phyloP scores from a whole-genome alignment of 768 basidiomycete species.

The Leccinum uliginosum region DNA sequence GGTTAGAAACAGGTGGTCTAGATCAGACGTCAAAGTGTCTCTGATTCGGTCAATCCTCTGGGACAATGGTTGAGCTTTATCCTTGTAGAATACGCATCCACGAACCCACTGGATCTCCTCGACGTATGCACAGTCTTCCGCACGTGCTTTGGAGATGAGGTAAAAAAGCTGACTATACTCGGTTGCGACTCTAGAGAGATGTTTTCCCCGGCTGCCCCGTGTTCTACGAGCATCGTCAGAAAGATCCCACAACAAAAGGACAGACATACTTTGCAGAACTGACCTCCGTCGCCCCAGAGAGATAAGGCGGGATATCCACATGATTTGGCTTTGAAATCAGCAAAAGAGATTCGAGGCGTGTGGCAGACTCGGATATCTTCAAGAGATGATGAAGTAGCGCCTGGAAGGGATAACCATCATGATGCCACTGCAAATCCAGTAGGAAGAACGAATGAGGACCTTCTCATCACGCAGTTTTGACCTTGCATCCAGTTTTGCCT shows the following conservation, averaged over 20 bases:
- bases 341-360: constrained; percentile 82
- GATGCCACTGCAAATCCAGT: neutral
- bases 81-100: constrained; percentile 21
- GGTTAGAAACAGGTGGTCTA: constrained; percentile 75
- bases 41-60: constrained; percentile 82
- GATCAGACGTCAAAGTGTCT: constrained; percentile 78
- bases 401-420: constrained; percentile 35
- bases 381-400: constrained; percentile 81
- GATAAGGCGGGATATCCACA: constrained; percentile 29
- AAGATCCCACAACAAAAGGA: neutral
- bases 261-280: constrained; percentile 34
- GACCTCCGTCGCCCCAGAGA: constrained; percentile 24
- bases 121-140: constrained; percentile 75
- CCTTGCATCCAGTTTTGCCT: constrained; percentile 72
- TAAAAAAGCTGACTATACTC: constrained; percentile 94
- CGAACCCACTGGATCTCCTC: constrained; percentile 82
- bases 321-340: constrained; percentile 50
- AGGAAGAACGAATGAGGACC: constrained; percentile 30
- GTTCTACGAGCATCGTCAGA: constrained; percentile 35
- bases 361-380: constrained; percentile 88
- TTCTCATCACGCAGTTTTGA: constrained; percentile 82
- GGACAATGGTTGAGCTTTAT: constrained; percentile 7
- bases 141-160: constrained; percentile 75
- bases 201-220: constrained; percentile 67
- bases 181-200: constrained; percentile 76